A percentile compares a stretch with the other conserved stretches of the same genome.
phyloP scores from a whole-genome alignment of 805 yeast genomes.

The Wickerhamiella australiensis region DNA sequence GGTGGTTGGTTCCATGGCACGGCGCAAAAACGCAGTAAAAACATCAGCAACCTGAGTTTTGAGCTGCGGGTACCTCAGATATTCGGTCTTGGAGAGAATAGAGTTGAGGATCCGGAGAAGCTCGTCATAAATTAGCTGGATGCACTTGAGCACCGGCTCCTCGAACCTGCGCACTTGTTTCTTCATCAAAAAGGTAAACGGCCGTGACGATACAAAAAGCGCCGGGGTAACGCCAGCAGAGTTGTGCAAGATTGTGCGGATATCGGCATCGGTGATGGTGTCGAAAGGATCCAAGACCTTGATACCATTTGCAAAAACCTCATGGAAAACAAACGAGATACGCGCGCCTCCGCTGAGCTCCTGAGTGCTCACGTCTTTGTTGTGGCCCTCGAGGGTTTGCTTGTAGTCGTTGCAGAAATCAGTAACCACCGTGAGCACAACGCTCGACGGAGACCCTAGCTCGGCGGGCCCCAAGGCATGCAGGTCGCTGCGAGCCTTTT shows the following conservation, averaged over 20 bases:
- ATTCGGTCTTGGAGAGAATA: constrained; percentile 68
- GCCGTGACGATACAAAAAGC: constrained; percentile 91
- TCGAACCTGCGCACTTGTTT: constrained; percentile 89
- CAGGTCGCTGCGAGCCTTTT: constrained; percentile 75
- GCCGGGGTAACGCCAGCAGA: constrained; percentile 95
- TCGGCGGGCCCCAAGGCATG: constrained; percentile 67
- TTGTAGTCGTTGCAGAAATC: constrained; percentile 88
- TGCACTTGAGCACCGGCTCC: constrained; percentile 84
- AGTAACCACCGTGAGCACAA: constrained; percentile 83
- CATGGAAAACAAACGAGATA: constrained; percentile 94
- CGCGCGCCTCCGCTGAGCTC: constrained; percentile 98
- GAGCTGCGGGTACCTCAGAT: constrained; percentile 82
- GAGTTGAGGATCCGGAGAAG: constrained; percentile 81
- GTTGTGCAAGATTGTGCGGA: constrained; percentile 92
- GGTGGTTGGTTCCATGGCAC: constrained; percentile 74
- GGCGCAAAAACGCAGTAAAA: constrained; percentile 70
- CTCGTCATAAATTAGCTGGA: constrained; percentile 86
- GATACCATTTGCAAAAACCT: constrained; percentile 87
- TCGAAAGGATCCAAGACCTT: constrained; percentile 90
- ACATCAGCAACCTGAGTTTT: constrained; percentile 74
- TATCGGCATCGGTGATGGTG: constrained; percentile 88
- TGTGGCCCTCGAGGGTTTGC: constrained; percentile 86
- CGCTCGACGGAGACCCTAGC: constrained; percentile 71
- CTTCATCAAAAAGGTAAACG: constrained; percentile 87
- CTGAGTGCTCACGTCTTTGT: constrained; percentile 73